Base-by-base conservation (phyloP, 1,139 yeast species). In the Blastobotrys elegans region DNA sequence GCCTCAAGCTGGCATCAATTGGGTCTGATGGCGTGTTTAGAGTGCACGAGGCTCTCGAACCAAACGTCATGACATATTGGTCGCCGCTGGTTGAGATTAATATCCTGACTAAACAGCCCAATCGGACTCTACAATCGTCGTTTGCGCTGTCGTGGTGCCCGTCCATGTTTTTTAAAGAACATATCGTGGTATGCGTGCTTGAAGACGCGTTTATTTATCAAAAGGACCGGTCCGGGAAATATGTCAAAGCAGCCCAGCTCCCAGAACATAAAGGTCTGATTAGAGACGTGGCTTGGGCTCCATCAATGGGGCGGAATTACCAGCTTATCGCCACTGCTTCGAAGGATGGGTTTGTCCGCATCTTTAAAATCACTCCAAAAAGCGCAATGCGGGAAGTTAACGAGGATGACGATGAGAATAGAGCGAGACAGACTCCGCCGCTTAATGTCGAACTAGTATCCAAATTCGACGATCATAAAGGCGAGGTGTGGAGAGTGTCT, bases 201-300 rank as follows among this genome's bases (percentile, higher is more conserved):
- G 96, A 90, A 59, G 94, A 84, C 61, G 96, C 94, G 0, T 82
- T 82, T 56, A 77, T 90, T 16, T 87, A 83, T 62, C 80, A 82
- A 46, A 74, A 79, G 49, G 75, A 74, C 49, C 64, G 67, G 20
- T 71, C 71, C 10, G 69, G 68, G 47, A 62, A 64, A 46, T 69
- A 62, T 55, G 56, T 51, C 21, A 74, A 74, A 51, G 72, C 76
- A 27, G 75, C 74, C 7, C 72, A 73, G 44, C 65, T 71, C 22
- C 62, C 90, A 1, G 96, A 88, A 44, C 97, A 90, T 64, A 76
- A 79, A 51, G 96, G 95, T 1, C 74, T 92, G 43, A 88, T 92
- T 39, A 73, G 97, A 56, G 86, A 92, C 33, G 89, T 92, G 7
- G 77, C 94, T 41, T 92, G 98, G 98, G 98, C 97, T 0, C 97